Conservation (phyloP, 2,329 filamentous ascomycete species). For the Macrophomina phaseolina region DNA sequence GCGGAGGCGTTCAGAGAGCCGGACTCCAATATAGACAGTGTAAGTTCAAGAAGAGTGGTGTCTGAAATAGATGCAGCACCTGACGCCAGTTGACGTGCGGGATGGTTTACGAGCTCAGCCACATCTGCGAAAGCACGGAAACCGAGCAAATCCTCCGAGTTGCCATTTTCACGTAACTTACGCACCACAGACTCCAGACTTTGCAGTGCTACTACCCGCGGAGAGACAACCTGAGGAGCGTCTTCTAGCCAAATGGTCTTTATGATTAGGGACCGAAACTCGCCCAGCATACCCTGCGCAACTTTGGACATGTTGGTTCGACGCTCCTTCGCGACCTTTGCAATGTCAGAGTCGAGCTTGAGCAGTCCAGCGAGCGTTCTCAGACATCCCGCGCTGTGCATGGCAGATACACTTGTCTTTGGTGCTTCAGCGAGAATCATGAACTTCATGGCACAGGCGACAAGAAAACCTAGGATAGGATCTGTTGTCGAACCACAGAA, state of each 20-base stretch:
- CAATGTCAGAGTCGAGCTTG: conserved; percentile 60
- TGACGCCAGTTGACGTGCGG: conserved; percentile 3
- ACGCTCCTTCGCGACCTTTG: conserved; percentile 66
- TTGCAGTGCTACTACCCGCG: conserved; percentile 68
- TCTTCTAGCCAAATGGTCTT: conserved; percentile 65
- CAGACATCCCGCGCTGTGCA: conserved; percentile 61
- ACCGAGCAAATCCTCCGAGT: conserved; percentile 55
- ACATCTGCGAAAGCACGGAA: conserved; percentile 43
- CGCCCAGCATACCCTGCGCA: conserved; percentile 61
- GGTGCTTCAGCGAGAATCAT: conserved; percentile 67
- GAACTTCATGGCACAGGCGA: conserved; percentile 67
- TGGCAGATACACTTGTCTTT: conserved; percentile 63
- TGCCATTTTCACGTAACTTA: conserved; percentile 56
- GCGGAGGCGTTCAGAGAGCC: conserved; percentile 13
- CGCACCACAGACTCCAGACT: conserved; percentile 64
- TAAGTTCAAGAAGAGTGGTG: conserved; percentile 42
- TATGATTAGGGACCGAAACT: conserved; percentile 61
- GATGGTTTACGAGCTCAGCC: conserved; percentile 48
- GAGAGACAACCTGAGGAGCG: conserved; percentile 60
- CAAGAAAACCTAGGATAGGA: conserved; percentile 62
- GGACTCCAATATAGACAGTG: conserved; percentile 62
- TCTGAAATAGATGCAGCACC: conserved; percentile 31
- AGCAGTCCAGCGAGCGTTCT: conserved; percentile 64
- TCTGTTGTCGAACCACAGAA: conserved; percentile 57
- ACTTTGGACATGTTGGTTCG: conserved; percentile 72